Base-by-base conservation (phyloP, 139 green algal species). In the Edaphochlamys debaryana region DNA sequence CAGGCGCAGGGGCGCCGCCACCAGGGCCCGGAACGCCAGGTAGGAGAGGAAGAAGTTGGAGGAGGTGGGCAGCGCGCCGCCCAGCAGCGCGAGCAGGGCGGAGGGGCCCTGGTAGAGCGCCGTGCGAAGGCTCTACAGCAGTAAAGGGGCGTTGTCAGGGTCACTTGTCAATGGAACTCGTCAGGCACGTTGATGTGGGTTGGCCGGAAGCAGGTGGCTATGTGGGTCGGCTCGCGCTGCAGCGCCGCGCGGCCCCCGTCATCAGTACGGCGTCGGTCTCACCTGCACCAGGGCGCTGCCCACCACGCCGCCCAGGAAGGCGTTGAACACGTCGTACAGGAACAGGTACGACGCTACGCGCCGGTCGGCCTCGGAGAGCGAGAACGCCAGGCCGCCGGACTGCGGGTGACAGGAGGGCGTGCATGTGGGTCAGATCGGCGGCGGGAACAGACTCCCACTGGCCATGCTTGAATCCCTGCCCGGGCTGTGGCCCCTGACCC, bases 41-140 rank as follows among this genome's bases (percentile, higher is more conserved):
- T 72, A 95, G 80, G 87, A 90, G 69, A 98, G 93, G 90, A 98
- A 98, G 89, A 98, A 98, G 89, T 98, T 98, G 77, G 90, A 94
- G 72, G 90, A 92, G 42, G 87, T 69, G 22, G 95, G 94, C 37
- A 98, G 88, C 34, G 90, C 92, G 6, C 82, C 80, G 5, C 94
- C 94, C 32, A 98, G 85, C 20, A 94, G 79, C 42, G 69, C 67
- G n/a, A 93, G 82, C 45, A 96, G 91, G 23, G 86, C 36, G 11
- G 70, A 67, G 40, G 87, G 84, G 58, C 76, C 76, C 1, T 0
- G 25, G 22, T 15, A 42, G 1, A 80, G 56, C 11, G 56, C 73
- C 32, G 56, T 56, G 38, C 37, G 56, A 20, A 80, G 27, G 1
- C 9, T n/a, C 73, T 80, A 38, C 6, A 36, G 52, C 30, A 4